Conservation (phyloP, 2,329 filamentous ascomycete species). For the Aspergillus carbonarius region DNA sequence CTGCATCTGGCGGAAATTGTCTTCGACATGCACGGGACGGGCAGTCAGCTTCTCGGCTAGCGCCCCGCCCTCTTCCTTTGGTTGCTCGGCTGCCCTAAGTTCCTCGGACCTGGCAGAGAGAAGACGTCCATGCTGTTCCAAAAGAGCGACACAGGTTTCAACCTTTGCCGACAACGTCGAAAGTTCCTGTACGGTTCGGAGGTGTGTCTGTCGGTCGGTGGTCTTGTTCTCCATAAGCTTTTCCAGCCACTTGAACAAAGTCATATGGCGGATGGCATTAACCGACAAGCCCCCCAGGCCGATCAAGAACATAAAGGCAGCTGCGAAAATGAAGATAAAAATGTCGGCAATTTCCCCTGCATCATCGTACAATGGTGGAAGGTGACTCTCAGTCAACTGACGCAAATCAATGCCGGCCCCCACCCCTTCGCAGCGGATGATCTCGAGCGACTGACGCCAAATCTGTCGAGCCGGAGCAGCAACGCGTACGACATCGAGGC, state of each 20-base stretch:
- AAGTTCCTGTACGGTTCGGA: not conserved
- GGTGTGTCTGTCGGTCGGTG: not conserved
- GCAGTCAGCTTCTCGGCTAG: not conserved
- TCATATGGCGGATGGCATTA: not conserved
- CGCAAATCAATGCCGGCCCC: slow-evolving; percentile 10
- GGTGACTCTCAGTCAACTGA: slow-evolving; percentile 6
- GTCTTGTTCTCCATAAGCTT: not conserved
- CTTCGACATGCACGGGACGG: not conserved
- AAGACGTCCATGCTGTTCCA: slow-evolving; percentile 1
- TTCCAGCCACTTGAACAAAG: too few relatives aligned
- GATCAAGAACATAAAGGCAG: not conserved
- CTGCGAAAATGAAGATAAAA: slow-evolving; percentile 3
- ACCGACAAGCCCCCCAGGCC: not conserved
- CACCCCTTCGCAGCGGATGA: slow-evolving; percentile 13
- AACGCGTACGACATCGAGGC: not conserved
- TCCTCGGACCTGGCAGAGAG: slow-evolving; percentile 7
- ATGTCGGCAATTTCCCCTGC: slow-evolving; percentile 14
- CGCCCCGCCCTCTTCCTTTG: slow-evolving; percentile 5
- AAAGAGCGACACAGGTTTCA: slow-evolving; percentile 2
- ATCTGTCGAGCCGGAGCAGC: not conserved
- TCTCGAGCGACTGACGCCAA: not conserved
- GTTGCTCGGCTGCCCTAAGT: slow-evolving; percentile 7
- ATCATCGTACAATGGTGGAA: not conserved
- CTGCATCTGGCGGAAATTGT: not conserved
- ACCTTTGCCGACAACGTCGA: not conserved